A percentile compares a stretch with the other conserved stretches of the same genome.
Evolutionary conservation across 805 yeast species (phyloP).

Genomic region (Lachancea nothofagi): DNA sequence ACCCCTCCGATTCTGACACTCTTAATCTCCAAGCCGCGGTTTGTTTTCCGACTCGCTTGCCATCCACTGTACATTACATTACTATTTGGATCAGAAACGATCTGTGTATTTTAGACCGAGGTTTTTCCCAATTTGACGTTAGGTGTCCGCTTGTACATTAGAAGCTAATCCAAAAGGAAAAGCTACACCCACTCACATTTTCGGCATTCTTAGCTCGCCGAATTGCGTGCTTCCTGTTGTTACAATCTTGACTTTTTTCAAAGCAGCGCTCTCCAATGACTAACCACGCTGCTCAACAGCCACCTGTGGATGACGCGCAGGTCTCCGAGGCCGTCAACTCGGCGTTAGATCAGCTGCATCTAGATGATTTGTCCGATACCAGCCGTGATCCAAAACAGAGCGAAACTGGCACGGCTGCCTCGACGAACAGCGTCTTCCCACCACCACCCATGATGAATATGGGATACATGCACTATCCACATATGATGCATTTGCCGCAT

Average conservation of each 20-base stretch:
- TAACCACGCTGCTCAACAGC: constrained; percentile 3
- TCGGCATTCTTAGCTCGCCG: no score
- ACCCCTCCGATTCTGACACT: constrained; percentile 1
- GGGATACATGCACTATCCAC: constrained; percentile 31
- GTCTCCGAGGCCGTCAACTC: constrained; percentile 28
- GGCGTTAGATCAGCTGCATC: constrained; percentile 30
- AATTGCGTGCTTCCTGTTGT: no score
- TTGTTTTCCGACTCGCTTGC: not conserved
- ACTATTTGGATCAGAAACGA: not conserved
- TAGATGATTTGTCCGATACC: constrained; percentile 19
- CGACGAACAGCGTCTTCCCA: constrained; percentile 12
- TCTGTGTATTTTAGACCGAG: not conserved
- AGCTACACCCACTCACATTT: no score
- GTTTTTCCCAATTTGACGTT: not conserved
- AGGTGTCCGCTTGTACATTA: not conserved
- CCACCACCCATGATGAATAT: constrained; percentile 28
- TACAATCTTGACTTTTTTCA: no score
- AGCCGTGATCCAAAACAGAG: constrained; percentile 1
- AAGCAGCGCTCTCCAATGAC: constrained; percentile 1
- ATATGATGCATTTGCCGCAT: constrained; percentile 31
- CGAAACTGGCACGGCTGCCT: not conserved
- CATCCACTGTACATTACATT: not conserved
- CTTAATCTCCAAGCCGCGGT: not conserved
- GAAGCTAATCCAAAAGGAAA: no score
- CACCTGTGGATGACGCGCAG: constrained; percentile 21